phyloP scores from a whole-genome alignment of 495 filamentous ascomycete species.

The Neurospora tetraspora region DNA sequence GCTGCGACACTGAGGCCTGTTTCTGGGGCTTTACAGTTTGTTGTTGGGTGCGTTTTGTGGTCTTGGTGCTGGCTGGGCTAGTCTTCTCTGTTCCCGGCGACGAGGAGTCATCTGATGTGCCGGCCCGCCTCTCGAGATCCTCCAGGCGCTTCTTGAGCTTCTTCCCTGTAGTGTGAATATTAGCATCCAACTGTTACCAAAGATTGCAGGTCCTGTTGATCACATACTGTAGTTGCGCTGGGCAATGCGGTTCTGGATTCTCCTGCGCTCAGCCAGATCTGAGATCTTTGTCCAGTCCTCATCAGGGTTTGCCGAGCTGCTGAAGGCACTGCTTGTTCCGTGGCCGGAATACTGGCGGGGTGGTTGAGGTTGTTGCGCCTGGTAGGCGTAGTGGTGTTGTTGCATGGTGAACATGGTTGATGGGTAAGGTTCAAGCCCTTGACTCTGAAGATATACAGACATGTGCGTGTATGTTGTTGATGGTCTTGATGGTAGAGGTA shows the following conservation, averaged over 20 bases:
- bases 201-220: background rate
- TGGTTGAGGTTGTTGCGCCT: constrained; percentile 22
- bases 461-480: background rate
- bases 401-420: constrained; percentile 35
- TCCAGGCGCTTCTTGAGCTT: constrained; percentile 97
- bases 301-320: constrained; percentile 88
- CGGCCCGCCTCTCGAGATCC: constrained; percentile 87
- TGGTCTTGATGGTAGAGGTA: background rate
- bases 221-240: constrained; percentile 96
- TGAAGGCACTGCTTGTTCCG: constrained; percentile 91
- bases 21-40: constrained; percentile 23
- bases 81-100: constrained; percentile 41
- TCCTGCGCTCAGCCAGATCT: constrained; percentile 82
- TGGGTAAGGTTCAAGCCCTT: constrained; percentile 1
- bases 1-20: constrained; percentile 20
- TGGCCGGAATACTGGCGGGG: constrained; percentile 54
- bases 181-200: constrained; percentile 1
- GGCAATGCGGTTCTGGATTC: constrained; percentile 96
- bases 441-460: background rate
- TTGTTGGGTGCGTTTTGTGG: constrained; percentile 36
- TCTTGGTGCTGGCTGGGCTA: constrained; percentile 31
- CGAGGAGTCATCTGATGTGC: constrained; percentile 62
- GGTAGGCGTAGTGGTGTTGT: constrained; percentile 34
- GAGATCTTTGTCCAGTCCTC: constrained; percentile 99
- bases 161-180: constrained; percentile 56